A percentile compares a stretch with the other conserved stretches of the same genome.
These are phyloP conservation scores for Magnolia kwangsiensis DNA, from an alignment of 164 flowering plant species.

Conservation along the genomic window DNA sequence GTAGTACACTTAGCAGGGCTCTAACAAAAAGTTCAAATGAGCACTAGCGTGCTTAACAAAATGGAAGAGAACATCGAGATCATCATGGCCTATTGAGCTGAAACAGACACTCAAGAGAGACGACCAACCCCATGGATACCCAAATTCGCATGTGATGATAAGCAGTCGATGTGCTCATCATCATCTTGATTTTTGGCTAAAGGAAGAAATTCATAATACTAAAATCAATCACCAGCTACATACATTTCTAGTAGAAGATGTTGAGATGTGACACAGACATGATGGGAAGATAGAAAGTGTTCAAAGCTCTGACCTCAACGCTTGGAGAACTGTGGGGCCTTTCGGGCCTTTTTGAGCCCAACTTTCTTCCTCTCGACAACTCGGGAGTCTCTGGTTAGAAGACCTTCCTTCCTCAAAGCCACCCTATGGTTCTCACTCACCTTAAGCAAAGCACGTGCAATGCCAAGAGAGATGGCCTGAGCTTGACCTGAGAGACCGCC, in stretches of 20 bases:
- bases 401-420: constrained; percentile 74
- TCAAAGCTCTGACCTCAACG: constrained; percentile 46
- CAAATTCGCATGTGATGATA: too few relatives aligned
- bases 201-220: too few relatives aligned
- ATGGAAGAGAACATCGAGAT: too few relatives aligned
- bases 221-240: neutral
- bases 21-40: too few relatives aligned
- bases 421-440: constrained; percentile 64
- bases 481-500: constrained; percentile 98
- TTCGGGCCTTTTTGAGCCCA: constrained; percentile 91
- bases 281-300: neutral
- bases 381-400: constrained; percentile 86
- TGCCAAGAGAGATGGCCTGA: constrained; percentile 90
- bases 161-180: too few relatives aligned
- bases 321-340: constrained; percentile 82
- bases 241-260: neutral
- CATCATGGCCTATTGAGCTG: too few relatives aligned
- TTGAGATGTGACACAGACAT: neutral
- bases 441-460: constrained; percentile 91
- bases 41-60: too few relatives aligned
- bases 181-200: too few relatives aligned
- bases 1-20: too few relatives aligned
- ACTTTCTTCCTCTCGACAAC: constrained; percentile 94
- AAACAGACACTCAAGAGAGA: too few relatives aligned
- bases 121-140: too few relatives aligned